Conservation (phyloP, 2,329 filamentous ascomycete species). For the Orbilia quercus region DNA sequence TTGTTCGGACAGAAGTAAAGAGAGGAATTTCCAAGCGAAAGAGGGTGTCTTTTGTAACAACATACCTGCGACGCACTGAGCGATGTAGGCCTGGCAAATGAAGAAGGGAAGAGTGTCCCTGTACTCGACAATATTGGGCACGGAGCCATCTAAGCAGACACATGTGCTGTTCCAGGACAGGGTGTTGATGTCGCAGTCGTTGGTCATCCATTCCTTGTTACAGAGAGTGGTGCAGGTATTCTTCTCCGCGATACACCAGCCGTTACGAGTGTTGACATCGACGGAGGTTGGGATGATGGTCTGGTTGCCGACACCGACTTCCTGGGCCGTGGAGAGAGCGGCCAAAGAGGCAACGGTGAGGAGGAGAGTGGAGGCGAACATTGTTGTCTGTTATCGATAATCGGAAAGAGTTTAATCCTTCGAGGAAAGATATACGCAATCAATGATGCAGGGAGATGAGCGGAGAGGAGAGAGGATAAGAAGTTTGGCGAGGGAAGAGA, state of each 20-base stretch:
- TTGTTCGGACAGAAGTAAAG: background rate
- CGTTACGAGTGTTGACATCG: conserved; percentile 50
- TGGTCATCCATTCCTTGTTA: conserved; percentile 43
- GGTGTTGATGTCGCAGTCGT: conserved; percentile 45
- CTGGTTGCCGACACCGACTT: conserved; percentile 51
- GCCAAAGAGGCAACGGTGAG: conserved; percentile 28
- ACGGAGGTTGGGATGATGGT: conserved; percentile 47
- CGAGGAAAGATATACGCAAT: conserved; percentile 4
- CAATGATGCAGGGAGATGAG: conserved; percentile 1
- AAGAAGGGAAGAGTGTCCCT: conserved; percentile 49
- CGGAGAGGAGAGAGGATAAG: conserved; percentile 12
- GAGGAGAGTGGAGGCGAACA: conserved; percentile 20
- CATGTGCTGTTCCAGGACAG: conserved; percentile 11
- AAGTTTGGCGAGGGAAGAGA: conserved; percentile 3
- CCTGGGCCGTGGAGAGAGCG: conserved; percentile 33
- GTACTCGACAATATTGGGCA: conserved; percentile 42
- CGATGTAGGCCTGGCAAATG: conserved; percentile 50
- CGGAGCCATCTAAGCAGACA: conserved; percentile 42
- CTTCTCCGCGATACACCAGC: conserved; percentile 48
- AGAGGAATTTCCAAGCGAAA: background rate
- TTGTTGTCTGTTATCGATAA: conserved; percentile 21
- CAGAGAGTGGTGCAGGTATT: conserved; percentile 53
- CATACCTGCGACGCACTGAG: conserved; percentile 49
- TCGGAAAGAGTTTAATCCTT: background rate
- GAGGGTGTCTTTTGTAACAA: conserved; percentile 1